A percentile compares a stretch with the other conserved stretches of the same genome.
Evolutionary conservation across 2,329 filamentous ascomycete genomes (phyloP).

Genomic region (Penicillium sp.): DNA sequence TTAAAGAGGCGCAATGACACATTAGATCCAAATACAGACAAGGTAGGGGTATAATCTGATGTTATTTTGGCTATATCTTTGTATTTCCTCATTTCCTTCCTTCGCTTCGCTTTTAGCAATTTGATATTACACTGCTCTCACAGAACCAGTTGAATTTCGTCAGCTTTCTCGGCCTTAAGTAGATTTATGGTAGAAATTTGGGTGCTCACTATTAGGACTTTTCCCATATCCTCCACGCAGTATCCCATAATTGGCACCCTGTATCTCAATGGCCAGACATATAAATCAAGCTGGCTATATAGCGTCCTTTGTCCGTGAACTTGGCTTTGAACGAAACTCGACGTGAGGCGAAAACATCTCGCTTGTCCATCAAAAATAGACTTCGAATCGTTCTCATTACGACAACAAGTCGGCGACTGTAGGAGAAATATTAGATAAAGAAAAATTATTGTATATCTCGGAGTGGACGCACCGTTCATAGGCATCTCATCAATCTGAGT

Average conservation of each 20-base stretch:
- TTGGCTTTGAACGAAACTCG: background rate
- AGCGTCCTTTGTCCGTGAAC: background rate
- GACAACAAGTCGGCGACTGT: slow-evolving; percentile 23
- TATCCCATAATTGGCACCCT: slow-evolving; percentile 14
- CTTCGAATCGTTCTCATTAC: slow-evolving; percentile 17
- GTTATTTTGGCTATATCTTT: background rate
- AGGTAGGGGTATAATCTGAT: background rate
- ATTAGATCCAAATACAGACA: background rate
- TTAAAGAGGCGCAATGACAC: background rate
- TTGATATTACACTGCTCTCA: slow-evolving; percentile 6
- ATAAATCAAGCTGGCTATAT: background rate
- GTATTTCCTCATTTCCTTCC: background rate
- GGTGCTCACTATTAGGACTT: slow-evolving; percentile 9
- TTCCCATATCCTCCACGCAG: slow-evolving; percentile 16
- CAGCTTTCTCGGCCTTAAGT: background rate
- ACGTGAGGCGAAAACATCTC: background rate
- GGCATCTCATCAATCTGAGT: slow-evolving; percentile 99
- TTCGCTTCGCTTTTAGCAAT: slow-evolving; percentile 12
- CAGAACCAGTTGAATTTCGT: background rate
- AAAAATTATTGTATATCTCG: background rate
- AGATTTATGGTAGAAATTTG: slow-evolving; percentile 8
- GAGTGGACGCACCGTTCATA: slow-evolving; percentile 72
- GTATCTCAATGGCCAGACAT: background rate
- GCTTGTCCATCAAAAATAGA: slow-evolving; percentile 56
- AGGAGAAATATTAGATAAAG: slow-evolving; percentile 4